Conservation (phyloP, 768 basidiomycete species). For the Hericium alpestre region DNA sequence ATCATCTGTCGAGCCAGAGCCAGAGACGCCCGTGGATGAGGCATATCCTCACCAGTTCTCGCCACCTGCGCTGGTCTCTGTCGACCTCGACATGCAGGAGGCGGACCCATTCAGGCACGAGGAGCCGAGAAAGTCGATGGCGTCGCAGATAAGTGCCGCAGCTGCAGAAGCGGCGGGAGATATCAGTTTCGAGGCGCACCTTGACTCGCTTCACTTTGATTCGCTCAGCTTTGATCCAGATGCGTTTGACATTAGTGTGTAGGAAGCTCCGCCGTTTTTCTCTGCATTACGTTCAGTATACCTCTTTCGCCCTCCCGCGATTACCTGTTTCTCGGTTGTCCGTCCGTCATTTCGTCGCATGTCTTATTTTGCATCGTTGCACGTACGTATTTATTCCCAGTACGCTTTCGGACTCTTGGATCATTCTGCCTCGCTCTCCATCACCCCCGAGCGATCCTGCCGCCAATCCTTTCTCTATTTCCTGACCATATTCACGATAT, state of each 20-base stretch:
- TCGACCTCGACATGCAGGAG: neutral
- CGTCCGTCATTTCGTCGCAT: neutral
- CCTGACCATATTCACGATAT: neutral
- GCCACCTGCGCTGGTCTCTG: neutral
- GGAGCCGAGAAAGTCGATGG: neutral
- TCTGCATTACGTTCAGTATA: neutral
- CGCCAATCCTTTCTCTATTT: neutral
- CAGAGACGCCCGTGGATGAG: slow-evolving; percentile 1
- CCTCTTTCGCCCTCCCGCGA: neutral
- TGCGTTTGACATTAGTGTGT: slow-evolving; percentile 27
- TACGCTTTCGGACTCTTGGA: slow-evolving; percentile 1
- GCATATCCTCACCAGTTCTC: neutral
- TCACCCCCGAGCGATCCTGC: neutral
- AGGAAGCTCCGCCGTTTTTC: slow-evolving; percentile 9
- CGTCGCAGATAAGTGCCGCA: too few relatives aligned
- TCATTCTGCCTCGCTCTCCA: neutral
- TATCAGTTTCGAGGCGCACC: slow-evolving; percentile 49
- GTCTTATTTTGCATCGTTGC: neutral
- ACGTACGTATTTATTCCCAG: slow-evolving; percentile 2
- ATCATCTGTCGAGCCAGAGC: neutral
- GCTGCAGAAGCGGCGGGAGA: slow-evolving; percentile 17
- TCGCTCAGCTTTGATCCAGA: slow-evolving; percentile 57
- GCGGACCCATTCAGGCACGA: neutral
- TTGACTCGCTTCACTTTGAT: slow-evolving; percentile 69
- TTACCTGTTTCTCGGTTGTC: neutral